Evolutionary conservation across 1,284 basidiomycete genomes (phyloP).

Genomic region (Trichosporon coremiiforme): DNA sequence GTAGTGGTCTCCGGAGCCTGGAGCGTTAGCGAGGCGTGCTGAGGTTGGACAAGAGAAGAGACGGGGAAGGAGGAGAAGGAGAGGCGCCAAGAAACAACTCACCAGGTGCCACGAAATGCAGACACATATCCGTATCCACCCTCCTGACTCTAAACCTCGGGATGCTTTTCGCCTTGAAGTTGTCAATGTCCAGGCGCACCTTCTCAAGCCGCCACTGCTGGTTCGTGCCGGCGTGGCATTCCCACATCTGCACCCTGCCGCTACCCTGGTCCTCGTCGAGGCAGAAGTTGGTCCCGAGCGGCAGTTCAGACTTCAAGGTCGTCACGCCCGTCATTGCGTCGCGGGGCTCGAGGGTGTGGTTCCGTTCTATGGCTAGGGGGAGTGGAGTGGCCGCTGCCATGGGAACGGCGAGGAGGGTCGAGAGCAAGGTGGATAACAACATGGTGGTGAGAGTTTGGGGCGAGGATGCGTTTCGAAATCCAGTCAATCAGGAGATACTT

Average conservation of each 20-base stretch:
- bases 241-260: background rate
- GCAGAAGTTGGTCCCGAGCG: background rate
- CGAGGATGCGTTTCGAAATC: background rate
- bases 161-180: background rate
- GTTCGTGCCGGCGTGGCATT: background rate
- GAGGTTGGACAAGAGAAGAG: too few species aligned
- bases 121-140: background rate
- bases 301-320: background rate
- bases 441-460: too few species aligned
- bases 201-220: background rate
- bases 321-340: background rate
- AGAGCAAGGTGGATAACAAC: too few species aligned
- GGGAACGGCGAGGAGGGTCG: background rate
- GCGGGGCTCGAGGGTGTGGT: too few species aligned
- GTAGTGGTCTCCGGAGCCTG: background rate
- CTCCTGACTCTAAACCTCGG: background rate
- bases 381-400: background rate
- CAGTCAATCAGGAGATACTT: background rate
- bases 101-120: background rate
- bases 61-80: too few species aligned
- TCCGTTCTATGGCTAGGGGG: background rate
- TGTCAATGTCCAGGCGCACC: background rate
- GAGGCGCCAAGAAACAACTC: background rate
- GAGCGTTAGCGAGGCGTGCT: too few species aligned
- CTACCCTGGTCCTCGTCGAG: background rate